A percentile compares a stretch with the other conserved stretches of the same genome.
Conservation (phyloP, 225 moss, liverwort and hornwort genomes). For the Polytrichum formosum region DNA sequence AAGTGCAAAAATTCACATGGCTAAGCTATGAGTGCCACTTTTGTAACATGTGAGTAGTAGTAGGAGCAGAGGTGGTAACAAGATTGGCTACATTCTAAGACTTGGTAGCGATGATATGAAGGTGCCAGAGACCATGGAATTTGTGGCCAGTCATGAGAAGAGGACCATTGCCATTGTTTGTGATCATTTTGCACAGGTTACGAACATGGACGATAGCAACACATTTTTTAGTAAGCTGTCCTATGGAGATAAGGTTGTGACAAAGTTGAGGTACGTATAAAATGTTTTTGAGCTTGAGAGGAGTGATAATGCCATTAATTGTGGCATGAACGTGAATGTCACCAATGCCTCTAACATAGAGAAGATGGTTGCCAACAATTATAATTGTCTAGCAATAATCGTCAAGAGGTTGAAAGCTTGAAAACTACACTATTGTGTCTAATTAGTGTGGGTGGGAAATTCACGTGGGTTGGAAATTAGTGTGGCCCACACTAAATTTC, state of each 20-base stretch:
- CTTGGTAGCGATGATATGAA: not conserved
- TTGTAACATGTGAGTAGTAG: not conserved
- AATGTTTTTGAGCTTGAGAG: slow-evolving; percentile 1
- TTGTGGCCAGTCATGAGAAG: not conserved
- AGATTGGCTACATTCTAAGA: not conserved
- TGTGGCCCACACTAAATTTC: no score
- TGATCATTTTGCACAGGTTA: not conserved
- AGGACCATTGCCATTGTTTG: not conserved
- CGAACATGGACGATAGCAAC: not conserved
- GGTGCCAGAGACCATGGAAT: not conserved
- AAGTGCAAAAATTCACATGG: not conserved
- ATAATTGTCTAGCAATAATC: not conserved
- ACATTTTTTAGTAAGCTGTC: not conserved
- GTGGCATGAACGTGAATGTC: not conserved
- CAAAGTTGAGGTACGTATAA: slow-evolving; percentile 3
- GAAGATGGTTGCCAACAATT: not conserved
- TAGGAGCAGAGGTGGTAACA: not conserved
- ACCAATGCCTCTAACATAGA: not conserved
- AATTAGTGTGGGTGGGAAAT: no score
- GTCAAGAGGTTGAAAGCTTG: not conserved
- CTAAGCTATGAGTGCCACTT: not conserved
- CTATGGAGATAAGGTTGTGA: not conserved
- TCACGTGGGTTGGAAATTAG: no score
- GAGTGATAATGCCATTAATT: not conserved
- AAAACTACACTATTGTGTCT: no score